Evolutionary conservation across 2,329 filamentous ascomycete species (phyloP).

Genomic region (Metarhizium robertsii): DNA sequence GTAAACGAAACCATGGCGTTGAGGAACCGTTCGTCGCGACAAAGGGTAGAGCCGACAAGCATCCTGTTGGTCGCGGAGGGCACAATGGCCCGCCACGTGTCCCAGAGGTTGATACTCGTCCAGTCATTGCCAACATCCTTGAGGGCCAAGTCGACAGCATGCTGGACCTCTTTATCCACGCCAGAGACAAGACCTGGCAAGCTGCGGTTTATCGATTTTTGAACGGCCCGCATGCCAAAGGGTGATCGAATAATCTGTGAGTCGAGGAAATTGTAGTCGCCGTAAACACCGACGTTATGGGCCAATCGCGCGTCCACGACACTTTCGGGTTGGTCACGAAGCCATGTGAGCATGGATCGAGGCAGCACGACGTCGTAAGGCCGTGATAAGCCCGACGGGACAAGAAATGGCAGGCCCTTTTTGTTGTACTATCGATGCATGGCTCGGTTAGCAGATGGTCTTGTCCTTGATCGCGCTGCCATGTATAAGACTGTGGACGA

Average conservation of each 20-base stretch:
- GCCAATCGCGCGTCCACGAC: slow-evolving; percentile 31
- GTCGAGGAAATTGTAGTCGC: slow-evolving; percentile 33
- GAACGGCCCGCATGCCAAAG: slow-evolving; percentile 32
- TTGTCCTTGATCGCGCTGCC: neutral
- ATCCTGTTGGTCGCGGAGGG: slow-evolving; percentile 34
- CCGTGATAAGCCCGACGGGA: slow-evolving; percentile 29
- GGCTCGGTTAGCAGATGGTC: neutral
- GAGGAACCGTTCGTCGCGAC: slow-evolving; percentile 35
- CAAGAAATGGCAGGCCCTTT: slow-evolving; percentile 29
- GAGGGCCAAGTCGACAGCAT: slow-evolving; percentile 25
- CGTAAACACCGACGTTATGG: slow-evolving; percentile 28
- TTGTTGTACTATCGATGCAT: slow-evolving; percentile 27
- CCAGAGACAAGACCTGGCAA: slow-evolving; percentile 27
- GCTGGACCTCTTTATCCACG: slow-evolving; percentile 30
- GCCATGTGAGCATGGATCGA: slow-evolving; percentile 32
- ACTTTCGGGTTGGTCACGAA: slow-evolving; percentile 36
- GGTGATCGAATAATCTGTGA: slow-evolving; percentile 21
- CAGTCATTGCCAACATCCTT: slow-evolving; percentile 25
- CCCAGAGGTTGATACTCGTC: slow-evolving; percentile 33
- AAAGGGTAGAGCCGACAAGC: slow-evolving; percentile 27
- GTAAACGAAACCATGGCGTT: slow-evolving; percentile 39
- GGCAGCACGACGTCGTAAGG: slow-evolving; percentile 36
- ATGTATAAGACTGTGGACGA: neutral
- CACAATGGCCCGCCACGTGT: slow-evolving; percentile 31
- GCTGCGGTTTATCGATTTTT: slow-evolving; percentile 33